These are phyloP conservation scores for Calamus simplicifolius DNA, from an alignment of 176 grass and related monocot species.

Conservation along the genomic window DNA sequence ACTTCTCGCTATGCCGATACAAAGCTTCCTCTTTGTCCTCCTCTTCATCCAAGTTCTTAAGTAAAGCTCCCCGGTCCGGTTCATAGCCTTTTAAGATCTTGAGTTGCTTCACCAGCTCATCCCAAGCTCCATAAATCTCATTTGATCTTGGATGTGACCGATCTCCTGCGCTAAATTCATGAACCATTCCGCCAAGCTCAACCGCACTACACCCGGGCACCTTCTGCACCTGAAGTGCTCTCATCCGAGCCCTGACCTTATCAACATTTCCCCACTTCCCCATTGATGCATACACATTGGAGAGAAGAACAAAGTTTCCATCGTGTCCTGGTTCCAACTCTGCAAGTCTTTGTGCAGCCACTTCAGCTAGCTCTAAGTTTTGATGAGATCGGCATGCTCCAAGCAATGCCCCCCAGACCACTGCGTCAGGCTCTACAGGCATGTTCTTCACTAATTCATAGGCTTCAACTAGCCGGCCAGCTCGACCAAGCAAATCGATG, in stretches of 20 bases:
- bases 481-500: constrained; percentile 2
- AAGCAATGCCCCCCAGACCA: constrained; percentile 2
- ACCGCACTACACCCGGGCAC: background rate
- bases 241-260: constrained; percentile 3
- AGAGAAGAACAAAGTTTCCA: background rate
- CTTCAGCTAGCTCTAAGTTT: constrained; percentile 3
- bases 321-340: constrained; percentile 1
- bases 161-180: constrained; percentile 2
- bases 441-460: background rate
- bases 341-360: background rate
- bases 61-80: background rate
- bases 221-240: background rate
- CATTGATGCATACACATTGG: constrained; percentile 5
- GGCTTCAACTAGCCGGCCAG: background rate
- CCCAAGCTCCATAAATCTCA: constrained; percentile 7
- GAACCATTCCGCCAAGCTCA: constrained; percentile 1
- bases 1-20: constrained; percentile 3
- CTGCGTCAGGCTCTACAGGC: background rate
- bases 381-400: background rate
- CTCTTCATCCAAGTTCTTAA: constrained; percentile 6
- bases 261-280: constrained; percentile 1
- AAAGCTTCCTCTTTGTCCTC: constrained; percentile 2
- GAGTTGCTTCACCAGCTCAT: background rate
- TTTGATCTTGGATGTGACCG: background rate
- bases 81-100: constrained; percentile 4